Evolutionary conservation across 192 early-diverging fungal genomes (phyloP).

Genomic region (Jimgerdemannia flammicorona): DNA sequence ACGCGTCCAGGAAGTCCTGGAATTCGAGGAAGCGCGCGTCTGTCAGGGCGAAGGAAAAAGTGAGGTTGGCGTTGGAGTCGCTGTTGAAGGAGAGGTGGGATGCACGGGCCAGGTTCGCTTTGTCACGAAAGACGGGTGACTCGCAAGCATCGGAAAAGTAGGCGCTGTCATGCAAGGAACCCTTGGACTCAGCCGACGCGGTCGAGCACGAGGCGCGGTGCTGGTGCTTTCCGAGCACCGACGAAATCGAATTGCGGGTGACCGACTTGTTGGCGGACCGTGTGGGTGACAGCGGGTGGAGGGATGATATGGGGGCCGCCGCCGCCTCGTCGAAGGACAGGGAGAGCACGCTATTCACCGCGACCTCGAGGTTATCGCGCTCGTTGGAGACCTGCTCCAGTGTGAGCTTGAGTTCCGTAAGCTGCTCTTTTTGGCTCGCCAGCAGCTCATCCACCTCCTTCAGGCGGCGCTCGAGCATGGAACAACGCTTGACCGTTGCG

Average conservation of each 20-base stretch:
- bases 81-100: slow-evolving; percentile 2
- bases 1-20: slow-evolving; percentile 1
- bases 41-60: slow-evolving; percentile 23
- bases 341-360: slow-evolving; percentile 11
- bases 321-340: not conserved
- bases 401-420: slow-evolving; percentile 26
- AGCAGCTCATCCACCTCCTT: slow-evolving; percentile 32
- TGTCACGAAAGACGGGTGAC: not conserved
- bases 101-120: not conserved
- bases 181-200: not conserved
- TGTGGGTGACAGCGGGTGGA: no score
- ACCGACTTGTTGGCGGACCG: not conserved
- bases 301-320: not conserved
- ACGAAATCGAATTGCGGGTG: not conserved
- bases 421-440: slow-evolving; percentile 30
- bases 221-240: not conserved
- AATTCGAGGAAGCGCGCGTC: slow-evolving; percentile 21
- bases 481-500: slow-evolving; percentile 23
- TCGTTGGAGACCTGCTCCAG: slow-evolving; percentile 33
- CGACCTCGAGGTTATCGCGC: slow-evolving; percentile 22
- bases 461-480: slow-evolving; percentile 23
- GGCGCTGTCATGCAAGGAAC: not conserved
- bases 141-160: not conserved
- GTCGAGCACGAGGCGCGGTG: not conserved
- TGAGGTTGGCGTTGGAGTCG: slow-evolving; percentile 9